phyloP scores from a whole-genome alignment of 495 filamentous ascomycete genomes.

The Opeltia flavorubescens region DNA sequence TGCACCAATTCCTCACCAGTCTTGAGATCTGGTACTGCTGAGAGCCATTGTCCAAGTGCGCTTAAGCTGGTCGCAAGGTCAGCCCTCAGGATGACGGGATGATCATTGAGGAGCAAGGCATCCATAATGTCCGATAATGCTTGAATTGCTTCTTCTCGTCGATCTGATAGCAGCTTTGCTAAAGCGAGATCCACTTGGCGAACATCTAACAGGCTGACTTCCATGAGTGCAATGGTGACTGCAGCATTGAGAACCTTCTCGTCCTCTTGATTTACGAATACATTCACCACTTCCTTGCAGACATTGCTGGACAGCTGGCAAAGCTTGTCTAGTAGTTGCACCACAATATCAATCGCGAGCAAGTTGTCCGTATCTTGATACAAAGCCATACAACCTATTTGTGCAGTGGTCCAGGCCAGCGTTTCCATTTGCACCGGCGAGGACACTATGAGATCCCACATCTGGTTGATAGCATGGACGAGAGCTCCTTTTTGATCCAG shows the following conservation, averaged over 20 bases:
- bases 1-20: conserved; percentile 53
- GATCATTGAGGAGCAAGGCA: conserved; percentile 59
- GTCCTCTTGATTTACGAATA: conserved; percentile 54
- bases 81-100: conserved; percentile 59
- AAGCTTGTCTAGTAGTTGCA: conserved; percentile 66
- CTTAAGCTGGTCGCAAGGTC: conserved; percentile 77
- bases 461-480: conserved; percentile 48
- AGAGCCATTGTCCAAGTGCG: conserved; percentile 69
- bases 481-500: conserved; percentile 49
- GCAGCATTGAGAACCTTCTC: conserved; percentile 65
- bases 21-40: conserved; percentile 52
- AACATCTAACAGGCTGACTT: conserved; percentile 59
- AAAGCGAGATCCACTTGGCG: conserved; percentile 65
- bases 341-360: conserved; percentile 69
- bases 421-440: conserved; percentile 42
- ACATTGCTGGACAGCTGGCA: conserved; percentile 63
- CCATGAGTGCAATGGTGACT: conserved; percentile 63
- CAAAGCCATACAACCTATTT: conserved; percentile 55
- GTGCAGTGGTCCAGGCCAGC: conserved; percentile 50
- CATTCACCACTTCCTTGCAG: conserved; percentile 57
- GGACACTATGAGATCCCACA: conserved; percentile 33
- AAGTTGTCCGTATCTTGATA: conserved; percentile 43
- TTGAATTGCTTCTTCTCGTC: conserved; percentile 54
- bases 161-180: conserved; percentile 52
- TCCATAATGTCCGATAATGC: conserved; percentile 65